Evolutionary conservation across 106 monocot species (phyloP), one percentile per base, ranked within the genome.

Genomic region (Cymbidium sinense): DNA sequence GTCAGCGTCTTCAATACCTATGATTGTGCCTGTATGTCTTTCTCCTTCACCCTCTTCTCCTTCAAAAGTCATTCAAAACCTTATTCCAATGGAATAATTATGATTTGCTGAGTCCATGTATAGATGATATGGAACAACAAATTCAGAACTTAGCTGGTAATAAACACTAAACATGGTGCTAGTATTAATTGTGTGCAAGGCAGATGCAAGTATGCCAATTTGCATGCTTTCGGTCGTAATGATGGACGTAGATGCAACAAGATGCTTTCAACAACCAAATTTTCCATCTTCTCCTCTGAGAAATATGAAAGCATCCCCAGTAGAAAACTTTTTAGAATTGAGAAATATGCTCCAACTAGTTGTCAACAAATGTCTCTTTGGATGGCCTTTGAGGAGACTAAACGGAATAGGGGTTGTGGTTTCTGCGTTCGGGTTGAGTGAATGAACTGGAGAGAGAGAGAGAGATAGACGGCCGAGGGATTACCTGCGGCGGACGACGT

Each of bases 311-410:
- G 82, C 70, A 82, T 82, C 82, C 29, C 82, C 82, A 10, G 70
- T 30, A 34, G 55, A 75, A 73, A 80, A 77, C 62, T 65, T 84
- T 35, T 84, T 84, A 25, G 71, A 13, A 34, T 50, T 77, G 6
- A 80, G 72, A 43, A 84, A 84, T 44, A 23, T 35, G 43, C 80
- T 84, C 84, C 84, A 84, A n/a, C 76, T 79, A 41, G 76, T 76
- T 21, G 70, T 76, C 39, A 84, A 76, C 25, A 79, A 76, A 44
- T 84, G 84, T 23, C 84, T 70, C 54, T 80, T 84, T 62, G 84
- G 80, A 18, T 80, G 58, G 4, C 84, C 84, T 84, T n/a, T n/a
- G n/a, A n/a, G n/a, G n/a, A n/a, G n/a, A n/a, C n/a, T n/a, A n/a
- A n/a, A n/a, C n/a, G n/a, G n/a, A n/a, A n/a, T n/a, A n/a, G n/a